Conservation (phyloP, 1,284 basidiomycete species). For the Naganishia sp. region DNA sequence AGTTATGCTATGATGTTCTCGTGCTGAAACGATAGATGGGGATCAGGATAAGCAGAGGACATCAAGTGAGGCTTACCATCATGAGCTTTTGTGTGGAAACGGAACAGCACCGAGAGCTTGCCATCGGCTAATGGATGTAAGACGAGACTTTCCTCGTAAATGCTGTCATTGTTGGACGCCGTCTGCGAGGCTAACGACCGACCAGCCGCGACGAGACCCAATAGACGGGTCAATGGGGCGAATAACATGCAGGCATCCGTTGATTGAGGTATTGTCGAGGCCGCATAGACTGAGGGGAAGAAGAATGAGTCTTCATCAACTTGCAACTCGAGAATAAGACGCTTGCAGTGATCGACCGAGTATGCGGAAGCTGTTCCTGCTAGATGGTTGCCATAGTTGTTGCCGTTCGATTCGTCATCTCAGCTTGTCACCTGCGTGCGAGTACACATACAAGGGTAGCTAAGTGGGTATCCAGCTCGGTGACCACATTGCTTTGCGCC, state of each 20-base stretch:
- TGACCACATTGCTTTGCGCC: no score
- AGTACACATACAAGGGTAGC: not conserved
- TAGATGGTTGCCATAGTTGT: not conserved
- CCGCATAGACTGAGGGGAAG: no score
- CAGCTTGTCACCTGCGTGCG: no score
- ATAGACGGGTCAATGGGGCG: not conserved
- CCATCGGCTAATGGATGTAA: slow-evolving; percentile 79
- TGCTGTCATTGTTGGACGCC: not conserved
- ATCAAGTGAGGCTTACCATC: slow-evolving; percentile 8
- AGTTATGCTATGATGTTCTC: slow-evolving; percentile 71
- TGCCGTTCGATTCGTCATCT: not conserved
- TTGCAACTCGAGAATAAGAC: no score
- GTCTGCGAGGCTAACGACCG: not conserved
- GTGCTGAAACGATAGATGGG: slow-evolving; percentile 15
- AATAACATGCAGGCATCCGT: slow-evolving; percentile 13
- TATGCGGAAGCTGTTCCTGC: not conserved
- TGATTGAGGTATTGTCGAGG: not conserved
- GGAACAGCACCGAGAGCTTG: slow-evolving; percentile 78
- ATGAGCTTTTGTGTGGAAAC: slow-evolving; percentile 68
- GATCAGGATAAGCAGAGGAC: not conserved
- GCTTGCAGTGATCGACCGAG: not conserved
- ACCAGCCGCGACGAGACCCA: not conserved
- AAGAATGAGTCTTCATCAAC: no score
- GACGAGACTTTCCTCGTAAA: slow-evolving; percentile 25
- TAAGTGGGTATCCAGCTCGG: no score